Base-by-base conservation (phyloP, 2,329 filamentous ascomycete genomes). In the Penicillium sumatraense region DNA sequence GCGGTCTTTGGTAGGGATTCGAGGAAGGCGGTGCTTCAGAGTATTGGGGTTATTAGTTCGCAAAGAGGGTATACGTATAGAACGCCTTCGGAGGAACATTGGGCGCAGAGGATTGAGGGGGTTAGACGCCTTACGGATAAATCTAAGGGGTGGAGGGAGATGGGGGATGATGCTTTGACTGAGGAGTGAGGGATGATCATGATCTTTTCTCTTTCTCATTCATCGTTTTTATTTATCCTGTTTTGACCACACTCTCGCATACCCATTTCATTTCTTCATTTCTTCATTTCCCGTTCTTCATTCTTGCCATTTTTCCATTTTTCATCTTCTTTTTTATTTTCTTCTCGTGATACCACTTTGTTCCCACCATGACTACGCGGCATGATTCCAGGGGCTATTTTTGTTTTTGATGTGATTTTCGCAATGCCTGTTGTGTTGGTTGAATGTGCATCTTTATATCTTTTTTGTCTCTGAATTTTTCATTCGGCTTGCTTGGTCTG, bases 41-140 rank as follows among this genome's bases (percentile, higher is more conserved):
- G 93, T 14, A 98, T 99, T 63, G 93, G 95, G 6, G 93, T 98
- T 58, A 97, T 99, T 65, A 95, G 90, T 68, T 96, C 90, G 6
- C 95, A 99, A 76, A 85, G 95, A 44, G 93, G 89, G 10, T 96
- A 93, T 71, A 98, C 95, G 0, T 97, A 93, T 83, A 87, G 93
- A 49, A 95, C 93, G 2, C 87, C 91, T 0, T 89, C 93, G 5
- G 95, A 99, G 78, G 86, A 86, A 27, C 83, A 98, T 26, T 98
- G 93, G 92, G 92, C 95, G 1, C 84, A 84, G 36, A 86, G 95
- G 33, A 89, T 98, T 18, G 77, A 82, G 13, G 95, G 95, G 21
- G 86, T 98, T 60, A 92, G 89, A 75, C 83, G 85, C 57, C 78
- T 98, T 60, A 91, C 91, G 0, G 90, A 96, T 63, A 86, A 86